Conservation (phyloP, 768 basidiomycete genomes). For the Serendipita sp. region DNA sequence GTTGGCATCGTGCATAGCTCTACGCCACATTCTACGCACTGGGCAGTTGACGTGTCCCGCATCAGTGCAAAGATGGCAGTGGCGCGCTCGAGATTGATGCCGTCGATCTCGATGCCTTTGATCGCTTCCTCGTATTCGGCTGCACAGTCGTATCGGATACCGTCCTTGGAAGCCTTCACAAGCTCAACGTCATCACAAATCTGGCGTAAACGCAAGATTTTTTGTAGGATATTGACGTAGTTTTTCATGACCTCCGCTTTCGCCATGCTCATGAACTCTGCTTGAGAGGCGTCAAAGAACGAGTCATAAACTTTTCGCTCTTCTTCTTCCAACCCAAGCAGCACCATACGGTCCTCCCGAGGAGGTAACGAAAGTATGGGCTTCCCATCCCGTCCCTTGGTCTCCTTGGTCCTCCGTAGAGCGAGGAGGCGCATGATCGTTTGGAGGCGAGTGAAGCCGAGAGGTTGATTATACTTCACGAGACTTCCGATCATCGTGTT, state of each 20-base stretch:
- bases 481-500: constrained; percentile 84
- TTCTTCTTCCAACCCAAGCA: constrained; percentile 65
- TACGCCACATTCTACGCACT: constrained; percentile 74
- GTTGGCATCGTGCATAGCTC: constrained; percentile 51
- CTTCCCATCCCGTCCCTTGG: constrained; percentile 62
- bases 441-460: constrained; percentile 87
- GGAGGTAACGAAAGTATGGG: constrained; percentile 78
- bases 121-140: constrained; percentile 67
- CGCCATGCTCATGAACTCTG: constrained; percentile 76
- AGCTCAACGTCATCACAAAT: constrained; percentile 95
- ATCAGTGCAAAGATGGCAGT: constrained; percentile 72
- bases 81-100: constrained; percentile 59
- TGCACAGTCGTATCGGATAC: constrained; percentile 30
- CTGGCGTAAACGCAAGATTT: constrained; percentile 88
- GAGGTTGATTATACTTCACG: constrained; percentile 77
- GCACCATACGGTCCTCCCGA: constrained; percentile 74
- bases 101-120: constrained; percentile 58
- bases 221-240: constrained; percentile 93
- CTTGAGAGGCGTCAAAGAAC: constrained; percentile 80
- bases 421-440: constrained; percentile 96
- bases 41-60: constrained; percentile 72
- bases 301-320: constrained; percentile 79
- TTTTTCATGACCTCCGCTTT: constrained; percentile 96
- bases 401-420: constrained; percentile 90
- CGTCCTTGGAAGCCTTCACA: constrained; percentile 52